Percentiles rank a stretch among this genome's conserved stretches.
phyloP scores from a whole-genome alignment of 306 rosid species.

The Calophaca sinica region DNA sequence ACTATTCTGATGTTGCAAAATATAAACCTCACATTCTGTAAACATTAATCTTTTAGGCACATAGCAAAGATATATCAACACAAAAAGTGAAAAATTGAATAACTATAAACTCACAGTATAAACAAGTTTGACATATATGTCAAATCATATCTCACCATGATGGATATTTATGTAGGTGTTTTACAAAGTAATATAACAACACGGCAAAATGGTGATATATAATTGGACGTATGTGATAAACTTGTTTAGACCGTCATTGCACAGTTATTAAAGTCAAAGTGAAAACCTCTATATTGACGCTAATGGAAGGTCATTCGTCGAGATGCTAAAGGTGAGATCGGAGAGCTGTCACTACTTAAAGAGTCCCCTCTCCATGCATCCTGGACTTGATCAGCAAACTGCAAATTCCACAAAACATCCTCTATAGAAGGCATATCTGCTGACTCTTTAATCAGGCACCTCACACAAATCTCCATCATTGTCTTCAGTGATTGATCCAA shows the following conservation, averaged over 20 bases:
- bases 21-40: conserved; percentile 19
- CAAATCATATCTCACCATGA: too few species aligned
- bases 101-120: too few species aligned
- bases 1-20: too few species aligned
- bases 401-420: conserved; percentile 94
- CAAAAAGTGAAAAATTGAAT: background rate
- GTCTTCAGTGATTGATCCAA: conserved; percentile 86
- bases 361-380: conserved; percentile 91
- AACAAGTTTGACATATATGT: too few species aligned
- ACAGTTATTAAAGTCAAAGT: background rate
- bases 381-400: conserved; percentile 95
- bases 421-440: conserved; percentile 86
- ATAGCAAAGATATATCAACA: conserved; percentile 6
- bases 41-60: conserved; percentile 1
- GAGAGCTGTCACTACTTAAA: conserved; percentile 72
- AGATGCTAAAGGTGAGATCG: conserved; percentile 63
- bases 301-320: conserved; percentile 49
- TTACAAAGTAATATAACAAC: background rate
- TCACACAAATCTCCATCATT: conserved; percentile 90
- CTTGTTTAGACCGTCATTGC: background rate
- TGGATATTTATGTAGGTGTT: too few species aligned
- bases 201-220: background rate
- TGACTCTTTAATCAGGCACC: conserved; percentile 66
- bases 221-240: too few species aligned
- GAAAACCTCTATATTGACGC: conserved; percentile 19